Base-by-base conservation (phyloP, 2,329 filamentous ascomycete species). In the Hypoxylon sp. region DNA sequence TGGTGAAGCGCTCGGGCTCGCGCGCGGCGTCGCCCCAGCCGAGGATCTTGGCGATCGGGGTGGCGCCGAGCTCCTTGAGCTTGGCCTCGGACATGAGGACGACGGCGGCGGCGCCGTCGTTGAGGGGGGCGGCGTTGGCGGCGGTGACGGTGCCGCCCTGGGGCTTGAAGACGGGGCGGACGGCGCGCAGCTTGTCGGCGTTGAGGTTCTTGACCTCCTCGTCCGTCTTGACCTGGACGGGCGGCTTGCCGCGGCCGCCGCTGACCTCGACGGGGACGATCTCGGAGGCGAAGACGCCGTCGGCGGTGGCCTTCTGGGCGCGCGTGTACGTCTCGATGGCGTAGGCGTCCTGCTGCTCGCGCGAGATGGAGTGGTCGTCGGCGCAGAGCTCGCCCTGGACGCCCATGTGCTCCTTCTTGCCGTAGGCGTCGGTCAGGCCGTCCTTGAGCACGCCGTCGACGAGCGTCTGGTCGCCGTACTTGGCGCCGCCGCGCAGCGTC, bases 131-230 rank as follows among this genome's bases (percentile, higher is more conserved):
- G 27, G 95, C 95, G 78, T 99, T 99, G 72, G 95, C 92, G 31
- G 95, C 92, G 24, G 95, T 99, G 69, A 99, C 89, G 63, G 92
- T 97, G 68, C 94, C 95, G 60, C 86, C 83, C 72, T 88, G 88
- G 55, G 91, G 80, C 72, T 89, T 86, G 81, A 94, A 94, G 60
- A 87, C 91, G 47, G 91, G 90, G 75, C 91, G 92, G 77, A 97
- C 94, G 50, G 85, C 82, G 73, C 89, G 89, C 65, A 96, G 87
- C 81, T 94, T 95, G 65, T 90, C 89, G 60, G 86, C 79, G 78
- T 94, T 92, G 62, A 94, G 86, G 80, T 98, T 98, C 84, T 96
- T 96, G 70, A 93, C 90, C 81, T 98, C 95, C 67, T 99, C 95
- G 73, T 99, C 95, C 69, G 88, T 87, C 70, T 92, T 88, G 55